Conservation (phyloP, 495 filamentous ascomycete species). For the Sporormia fimetaria region DNA sequence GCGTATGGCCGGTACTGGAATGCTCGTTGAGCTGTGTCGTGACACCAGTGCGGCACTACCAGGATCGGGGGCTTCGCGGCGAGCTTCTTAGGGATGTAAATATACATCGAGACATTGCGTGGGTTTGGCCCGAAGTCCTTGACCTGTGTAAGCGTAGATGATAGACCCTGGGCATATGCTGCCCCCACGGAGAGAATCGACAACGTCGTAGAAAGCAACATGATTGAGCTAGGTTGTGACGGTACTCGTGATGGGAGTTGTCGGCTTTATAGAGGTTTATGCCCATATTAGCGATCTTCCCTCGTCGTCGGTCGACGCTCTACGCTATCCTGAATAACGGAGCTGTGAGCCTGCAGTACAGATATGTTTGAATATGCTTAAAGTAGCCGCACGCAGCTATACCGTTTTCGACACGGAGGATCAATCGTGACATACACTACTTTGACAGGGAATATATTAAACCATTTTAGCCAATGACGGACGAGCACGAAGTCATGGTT, state of each 20-base stretch:
- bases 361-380: too few species aligned
- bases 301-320: too few species aligned
- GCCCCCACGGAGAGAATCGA: not conserved
- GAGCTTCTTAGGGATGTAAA: slow-evolving; percentile 21
- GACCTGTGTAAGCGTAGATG: slow-evolving; percentile 18
- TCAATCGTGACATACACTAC: too few species aligned
- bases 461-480: too few species aligned
- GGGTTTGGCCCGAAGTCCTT: slow-evolving; percentile 22
- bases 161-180: slow-evolving; percentile 5
- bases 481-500: too few species aligned
- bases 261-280: too few species aligned
- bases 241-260: not conserved
- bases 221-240: not conserved
- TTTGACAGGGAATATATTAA: too few species aligned
- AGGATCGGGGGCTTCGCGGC: slow-evolving; percentile 15
- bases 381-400: too few species aligned
- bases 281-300: too few species aligned
- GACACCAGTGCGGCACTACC: slow-evolving; percentile 24
- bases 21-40: slow-evolving; percentile 17
- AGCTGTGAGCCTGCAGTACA: too few species aligned
- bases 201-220: not conserved
- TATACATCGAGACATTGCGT: slow-evolving; percentile 23
- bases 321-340: too few species aligned
- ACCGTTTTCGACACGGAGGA: too few species aligned
- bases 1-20: slow-evolving; percentile 19